These are phyloP conservation scores for Phyllosticta citribraziliensis DNA, from an alignment of 2,329 filamentous ascomycete species.

Conservation along the genomic window DNA sequence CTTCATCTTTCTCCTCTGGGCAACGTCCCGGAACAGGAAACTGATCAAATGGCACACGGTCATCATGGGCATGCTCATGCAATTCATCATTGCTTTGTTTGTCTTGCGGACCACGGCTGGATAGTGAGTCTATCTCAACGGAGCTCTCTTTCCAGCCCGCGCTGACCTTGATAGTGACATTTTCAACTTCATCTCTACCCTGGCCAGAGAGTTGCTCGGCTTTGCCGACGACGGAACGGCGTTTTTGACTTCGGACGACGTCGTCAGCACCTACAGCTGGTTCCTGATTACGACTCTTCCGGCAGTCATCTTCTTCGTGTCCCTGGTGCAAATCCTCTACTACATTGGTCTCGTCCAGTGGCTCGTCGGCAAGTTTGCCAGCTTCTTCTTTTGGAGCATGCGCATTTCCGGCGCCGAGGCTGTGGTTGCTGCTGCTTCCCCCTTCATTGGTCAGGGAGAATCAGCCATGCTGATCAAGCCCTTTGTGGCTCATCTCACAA, in stretches of 20 bases:
- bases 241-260: slow-evolving; percentile 52
- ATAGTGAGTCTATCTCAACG: slow-evolving; percentile 27
- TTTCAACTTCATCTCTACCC: slow-evolving; percentile 74
- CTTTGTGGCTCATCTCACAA: slow-evolving; percentile 75
- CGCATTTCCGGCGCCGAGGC: slow-evolving; percentile 83
- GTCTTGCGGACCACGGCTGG: slow-evolving; percentile 72
- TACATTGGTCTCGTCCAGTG: slow-evolving; percentile 76
- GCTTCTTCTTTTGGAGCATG: slow-evolving; percentile 86
- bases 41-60: slow-evolving; percentile 45
- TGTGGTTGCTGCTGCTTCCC: slow-evolving; percentile 85
- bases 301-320: slow-evolving; percentile 92
- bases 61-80: slow-evolving; percentile 77
- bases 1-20: slow-evolving; percentile 57
- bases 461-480: slow-evolving; percentile 86
- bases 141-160: too few relatives aligned
- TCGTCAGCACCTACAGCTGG: slow-evolving; percentile 39
- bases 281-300: slow-evolving; percentile 78
- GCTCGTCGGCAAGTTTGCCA: slow-evolving; percentile 79
- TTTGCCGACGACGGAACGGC: slow-evolving; percentile 64
- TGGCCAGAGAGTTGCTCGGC: slow-evolving; percentile 63
- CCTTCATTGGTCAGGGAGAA: slow-evolving; percentile 91
- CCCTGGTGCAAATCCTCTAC: slow-evolving; percentile 79
- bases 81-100: slow-evolving; percentile 83
- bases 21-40: slow-evolving; percentile 60
- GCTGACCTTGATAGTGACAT: slow-evolving; percentile 50